These are phyloP conservation scores for Ustilago esculenta DNA, from an alignment of 1,284 basidiomycete species.

Conservation along the genomic window DNA sequence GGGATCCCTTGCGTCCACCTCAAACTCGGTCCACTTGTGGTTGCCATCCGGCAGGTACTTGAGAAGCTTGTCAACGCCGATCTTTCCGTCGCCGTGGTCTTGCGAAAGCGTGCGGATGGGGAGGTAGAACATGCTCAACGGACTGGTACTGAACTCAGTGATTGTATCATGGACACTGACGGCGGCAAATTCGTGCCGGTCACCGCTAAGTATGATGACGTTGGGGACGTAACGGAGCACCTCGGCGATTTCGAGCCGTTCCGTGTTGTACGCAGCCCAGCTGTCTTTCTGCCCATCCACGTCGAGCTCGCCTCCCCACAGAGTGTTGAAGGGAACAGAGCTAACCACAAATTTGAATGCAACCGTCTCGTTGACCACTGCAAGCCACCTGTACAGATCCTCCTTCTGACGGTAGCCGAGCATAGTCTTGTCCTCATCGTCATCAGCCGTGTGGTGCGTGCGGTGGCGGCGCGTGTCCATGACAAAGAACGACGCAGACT, in stretches of 20 bases:
- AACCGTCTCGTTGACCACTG: slow-evolving; percentile 76
- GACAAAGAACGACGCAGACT: slow-evolving; percentile 76
- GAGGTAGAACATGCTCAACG: slow-evolving; percentile 71
- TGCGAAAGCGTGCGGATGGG: slow-evolving; percentile 65
- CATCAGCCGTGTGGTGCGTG: slow-evolving; percentile 68
- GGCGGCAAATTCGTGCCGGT: slow-evolving; percentile 82
- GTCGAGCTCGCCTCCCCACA: slow-evolving; percentile 73
- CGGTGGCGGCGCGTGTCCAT: slow-evolving; percentile 79
- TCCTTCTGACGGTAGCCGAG: slow-evolving; percentile 77
- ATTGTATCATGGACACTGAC: slow-evolving; percentile 68
- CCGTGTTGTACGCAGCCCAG: slow-evolving; percentile 77
- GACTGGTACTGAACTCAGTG: slow-evolving; percentile 74
- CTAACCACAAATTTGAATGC: slow-evolving; percentile 84
- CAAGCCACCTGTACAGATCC: slow-evolving; percentile 75
- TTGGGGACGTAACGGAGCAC: slow-evolving; percentile 74
- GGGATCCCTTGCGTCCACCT: slow-evolving; percentile 76
- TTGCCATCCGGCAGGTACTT: slow-evolving; percentile 70
- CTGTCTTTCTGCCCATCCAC: slow-evolving; percentile 73
- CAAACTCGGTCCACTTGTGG: slow-evolving; percentile 73
- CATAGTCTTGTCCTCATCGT: slow-evolving; percentile 74
- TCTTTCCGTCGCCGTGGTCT: slow-evolving; percentile 67
- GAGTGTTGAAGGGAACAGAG: slow-evolving; percentile 80
- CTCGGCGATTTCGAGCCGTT: slow-evolving; percentile 70
- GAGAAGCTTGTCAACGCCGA: slow-evolving; percentile 75
- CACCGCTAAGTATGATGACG: slow-evolving; percentile 72